A percentile compares a stretch with the other conserved stretches of the same genome.
These are phyloP conservation scores for Jamesozyma lodderae DNA, from an alignment of 805 yeast genomes.

Conservation along the genomic window DNA sequence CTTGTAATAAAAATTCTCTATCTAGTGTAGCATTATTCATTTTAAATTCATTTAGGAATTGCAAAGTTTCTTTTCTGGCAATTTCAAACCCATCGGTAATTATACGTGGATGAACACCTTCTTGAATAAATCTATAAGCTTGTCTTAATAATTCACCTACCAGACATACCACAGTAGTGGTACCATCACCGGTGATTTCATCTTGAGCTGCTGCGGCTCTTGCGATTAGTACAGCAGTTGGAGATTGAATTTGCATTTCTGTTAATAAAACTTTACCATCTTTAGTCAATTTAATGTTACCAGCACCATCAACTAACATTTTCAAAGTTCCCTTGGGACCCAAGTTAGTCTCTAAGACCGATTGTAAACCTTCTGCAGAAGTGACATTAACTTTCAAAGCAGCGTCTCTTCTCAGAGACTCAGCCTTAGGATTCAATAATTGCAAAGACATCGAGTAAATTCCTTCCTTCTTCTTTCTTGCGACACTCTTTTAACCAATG, in stretches of 20 bases:
- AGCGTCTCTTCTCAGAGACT: slow-evolving; percentile 89
- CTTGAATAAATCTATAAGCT: slow-evolving; percentile 83
- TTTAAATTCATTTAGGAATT: slow-evolving; percentile 61
- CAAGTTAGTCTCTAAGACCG: slow-evolving; percentile 79
- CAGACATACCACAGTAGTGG: slow-evolving; percentile 86
- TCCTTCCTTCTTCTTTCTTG: background rate
- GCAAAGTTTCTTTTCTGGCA: slow-evolving; percentile 69
- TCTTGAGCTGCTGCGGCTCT: slow-evolving; percentile 98
- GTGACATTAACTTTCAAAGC: slow-evolving; percentile 91
- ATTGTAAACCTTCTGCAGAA: slow-evolving; percentile 95
- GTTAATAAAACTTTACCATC: slow-evolving; percentile 90
- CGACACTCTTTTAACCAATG: background rate
- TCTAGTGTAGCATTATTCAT: slow-evolving; percentile 42
- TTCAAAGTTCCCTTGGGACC: slow-evolving; percentile 97
- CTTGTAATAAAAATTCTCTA: slow-evolving; percentile 82
- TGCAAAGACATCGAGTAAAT: slow-evolving; percentile 51
- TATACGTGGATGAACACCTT: slow-evolving; percentile 94
- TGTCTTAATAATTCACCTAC: slow-evolving; percentile 94
- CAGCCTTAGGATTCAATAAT: slow-evolving; percentile 93
- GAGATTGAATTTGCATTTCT: slow-evolving; percentile 95
- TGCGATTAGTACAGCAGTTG: slow-evolving; percentile 85
- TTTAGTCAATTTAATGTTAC: slow-evolving; percentile 88
- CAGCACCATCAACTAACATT: slow-evolving; percentile 95
- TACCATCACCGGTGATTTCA: slow-evolving; percentile 98
- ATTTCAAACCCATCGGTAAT: slow-evolving; percentile 90